Evolutionary conservation across 306 rosid species (phyloP), one percentile per base, ranked within the genome.

Genomic region (Hippophae rhamnoides): DNA sequence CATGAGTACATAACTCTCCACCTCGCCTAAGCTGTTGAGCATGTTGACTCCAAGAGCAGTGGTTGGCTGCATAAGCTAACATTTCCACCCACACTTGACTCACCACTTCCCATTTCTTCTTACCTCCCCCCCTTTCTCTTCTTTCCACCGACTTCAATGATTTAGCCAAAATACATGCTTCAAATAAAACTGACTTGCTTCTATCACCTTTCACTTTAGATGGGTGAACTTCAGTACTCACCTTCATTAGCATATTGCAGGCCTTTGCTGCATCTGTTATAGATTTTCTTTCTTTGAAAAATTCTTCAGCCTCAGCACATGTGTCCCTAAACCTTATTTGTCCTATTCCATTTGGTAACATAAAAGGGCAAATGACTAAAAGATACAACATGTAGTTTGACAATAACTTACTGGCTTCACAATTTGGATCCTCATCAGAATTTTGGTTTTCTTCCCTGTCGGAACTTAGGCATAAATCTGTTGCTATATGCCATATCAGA

Each of bases 401-500:
- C n/a, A 64, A 27, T 10, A 31, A 6, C 56, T 59, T 65, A 52
- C 76, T 64, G 1, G 10, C 14, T 13, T 52, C 10, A 5, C 64
- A 5, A 7, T 41, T 5, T 9, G 12, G 6, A 8, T 3, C 10
- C 12, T 5, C 5, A 0, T 0, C 1, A 8, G 0, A 3, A 8
- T 43, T 14, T 38, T 5, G 1, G 49, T 0, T 10, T 7, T 5
- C 10, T 0, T n/a, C 13, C 9, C 3, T 3, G n/a, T 57, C 59
- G 8, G 18, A 3, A 8, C 23, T 18, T 18, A 46, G 7, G 3
- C 62, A 65, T 1, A 72, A 46, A 31, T 65, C 53, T 3, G 76
- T 65, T 23, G 76, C 71, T 47, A 74, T 53, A 14, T 74, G 70
- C 74, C 74, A 74, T 3, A 74, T 53, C 25, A 73, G 70, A 38